A percentile compares a stretch with the other conserved stretches of the same genome.
Evolutionary conservation across 306 rosid species (phyloP).

Genomic region (Dryas drummondii): DNA sequence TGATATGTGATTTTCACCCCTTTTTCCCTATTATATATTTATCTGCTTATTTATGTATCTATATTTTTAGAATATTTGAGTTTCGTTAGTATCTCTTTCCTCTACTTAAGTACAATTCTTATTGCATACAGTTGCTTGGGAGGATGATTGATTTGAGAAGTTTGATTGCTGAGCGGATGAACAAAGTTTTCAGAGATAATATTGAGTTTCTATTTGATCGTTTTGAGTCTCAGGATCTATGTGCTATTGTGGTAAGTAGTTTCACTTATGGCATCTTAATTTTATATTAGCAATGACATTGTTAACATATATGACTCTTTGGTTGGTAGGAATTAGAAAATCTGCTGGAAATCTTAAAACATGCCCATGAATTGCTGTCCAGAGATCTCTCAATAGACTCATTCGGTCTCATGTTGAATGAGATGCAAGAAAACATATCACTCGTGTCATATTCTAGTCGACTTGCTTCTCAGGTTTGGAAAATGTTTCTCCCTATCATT

Average conservation of each 20-base stretch:
- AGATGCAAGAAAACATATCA: constrained; percentile 96
- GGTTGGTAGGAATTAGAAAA: constrained; percentile 82
- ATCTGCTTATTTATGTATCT: background rate
- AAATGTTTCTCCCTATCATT: constrained; percentile 26
- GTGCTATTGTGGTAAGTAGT: constrained; percentile 79
- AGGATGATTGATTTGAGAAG: constrained; percentile 88
- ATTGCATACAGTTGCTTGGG: constrained; percentile 77
- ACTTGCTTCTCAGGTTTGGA: constrained; percentile 85
- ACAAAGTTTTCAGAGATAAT: constrained; percentile 84
- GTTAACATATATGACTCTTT: constrained; percentile 27
- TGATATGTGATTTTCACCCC: constrained; percentile 2
- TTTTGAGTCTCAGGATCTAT: constrained; percentile 96
- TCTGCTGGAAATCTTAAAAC: constrained; percentile 75
- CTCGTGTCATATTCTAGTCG: constrained; percentile 96
- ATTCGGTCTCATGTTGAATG: constrained; percentile 82
- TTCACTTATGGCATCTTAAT: constrained; percentile 28
- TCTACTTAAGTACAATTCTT: constrained; percentile 23
- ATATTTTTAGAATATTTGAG: background rate
- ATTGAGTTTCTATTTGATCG: constrained; percentile 95
- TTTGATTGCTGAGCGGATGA: constrained; percentile 78
- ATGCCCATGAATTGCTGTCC: constrained; percentile 79
- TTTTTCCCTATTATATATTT: background rate
- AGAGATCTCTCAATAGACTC: constrained; percentile 80
- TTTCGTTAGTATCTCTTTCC: background rate
- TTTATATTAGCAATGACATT: constrained; percentile 19